Base-by-base conservation (phyloP, 768 basidiomycete genomes). In the Ephemerocybe angulata region DNA sequence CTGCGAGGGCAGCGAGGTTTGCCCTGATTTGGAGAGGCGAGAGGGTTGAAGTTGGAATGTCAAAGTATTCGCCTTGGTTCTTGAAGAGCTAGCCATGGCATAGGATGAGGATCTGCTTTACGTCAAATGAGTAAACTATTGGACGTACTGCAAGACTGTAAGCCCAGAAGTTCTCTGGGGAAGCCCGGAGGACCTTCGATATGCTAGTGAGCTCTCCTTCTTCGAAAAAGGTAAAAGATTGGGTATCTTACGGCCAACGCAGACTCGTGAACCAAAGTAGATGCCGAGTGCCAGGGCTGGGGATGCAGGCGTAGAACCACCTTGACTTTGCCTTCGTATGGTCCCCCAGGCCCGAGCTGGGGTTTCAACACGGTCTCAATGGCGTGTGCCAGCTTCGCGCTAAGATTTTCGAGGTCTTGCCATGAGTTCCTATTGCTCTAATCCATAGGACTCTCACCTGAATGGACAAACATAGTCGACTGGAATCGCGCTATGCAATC, bases 391-490 rank as follows among this genome's bases (percentile, higher is more conserved):
- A 88, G 62, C 68, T 87, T 89, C 13, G 81, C 82, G 58, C 87
- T 86, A n/a, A n/a, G n/a, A n/a, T n/a, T n/a, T n/a, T n/a, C n/a
- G n/a, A n/a, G 57, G 37, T 11, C 21, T 28, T n/a, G 42, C 35
- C 11, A 38, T 21, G 21, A 19, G 28, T 10, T 19, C 1, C 3
- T 5, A 30, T 27, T 21, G 25, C 7, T 5, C 12, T 27, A 11
- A 11, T 37, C 7, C 13, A 40, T 30, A 30, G 15, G 12, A 29
- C 46, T 7, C 10, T n/a, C 52, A 85, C 86, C 87, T 90, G 77
- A 75, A 93, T 1, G 90, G 90, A 62, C 91, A 94, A 62, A 91
- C 88, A 67, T 89, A 92, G 69, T 93, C 92, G 72, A 92, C 89
- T 91, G 11, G 24, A 12, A 6, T 3, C 13, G 17, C 17, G 21